Percentiles rank a stretch among this genome's conserved stretches.
phyloP scores from a whole-genome alignment of 208 protist species.

The Trypanosoma congolense region DNA sequence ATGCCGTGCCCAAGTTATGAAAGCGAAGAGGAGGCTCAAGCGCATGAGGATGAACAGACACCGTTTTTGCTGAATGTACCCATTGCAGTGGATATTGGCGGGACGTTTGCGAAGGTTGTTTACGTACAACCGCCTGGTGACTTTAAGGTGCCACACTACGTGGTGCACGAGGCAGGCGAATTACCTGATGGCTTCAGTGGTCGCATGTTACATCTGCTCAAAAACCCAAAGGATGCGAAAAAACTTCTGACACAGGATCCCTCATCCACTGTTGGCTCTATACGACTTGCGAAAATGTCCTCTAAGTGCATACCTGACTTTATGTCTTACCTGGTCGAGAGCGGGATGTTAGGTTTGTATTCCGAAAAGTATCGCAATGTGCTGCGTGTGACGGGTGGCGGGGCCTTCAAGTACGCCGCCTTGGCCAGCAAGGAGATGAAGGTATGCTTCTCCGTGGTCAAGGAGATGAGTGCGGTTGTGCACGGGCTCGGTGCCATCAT shows the following conservation, averaged over 20 bases:
- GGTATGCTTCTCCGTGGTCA: constrained; percentile 73
- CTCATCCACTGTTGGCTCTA: constrained; percentile 47
- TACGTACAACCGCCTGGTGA: constrained; percentile 67
- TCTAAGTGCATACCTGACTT: constrained; percentile 78
- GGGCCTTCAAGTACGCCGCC: constrained; percentile 83
- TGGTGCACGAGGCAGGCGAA: constrained; percentile 68
- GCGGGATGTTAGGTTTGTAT: constrained; percentile 34
- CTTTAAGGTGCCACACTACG: constrained; percentile 25
- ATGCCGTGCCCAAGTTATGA: background rate
- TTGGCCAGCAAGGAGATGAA: constrained; percentile 43
- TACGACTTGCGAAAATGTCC: constrained; percentile 82
- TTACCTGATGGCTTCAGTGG: constrained; percentile 60
- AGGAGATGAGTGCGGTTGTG: constrained; percentile 88
- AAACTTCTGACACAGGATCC: constrained; percentile 29
- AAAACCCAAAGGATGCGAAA: constrained; percentile 29
- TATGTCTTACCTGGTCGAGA: constrained; percentile 43
- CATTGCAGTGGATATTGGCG: constrained; percentile 83
- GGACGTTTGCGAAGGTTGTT: constrained; percentile 87
- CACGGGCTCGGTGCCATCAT: constrained; percentile 85
- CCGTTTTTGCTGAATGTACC: constrained; percentile 50
- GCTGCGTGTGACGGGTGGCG: constrained; percentile 85
- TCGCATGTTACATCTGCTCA: constrained; percentile 63
- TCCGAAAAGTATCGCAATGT: constrained; percentile 29
- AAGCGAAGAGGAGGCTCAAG: constrained; percentile 13
- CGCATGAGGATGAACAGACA: background rate